Percentiles rank a stretch among this genome's conserved stretches.
These are phyloP conservation scores for Botrytis fragariae DNA, from an alignment of 2,329 filamentous ascomycete species.

Conservation along the genomic window DNA sequence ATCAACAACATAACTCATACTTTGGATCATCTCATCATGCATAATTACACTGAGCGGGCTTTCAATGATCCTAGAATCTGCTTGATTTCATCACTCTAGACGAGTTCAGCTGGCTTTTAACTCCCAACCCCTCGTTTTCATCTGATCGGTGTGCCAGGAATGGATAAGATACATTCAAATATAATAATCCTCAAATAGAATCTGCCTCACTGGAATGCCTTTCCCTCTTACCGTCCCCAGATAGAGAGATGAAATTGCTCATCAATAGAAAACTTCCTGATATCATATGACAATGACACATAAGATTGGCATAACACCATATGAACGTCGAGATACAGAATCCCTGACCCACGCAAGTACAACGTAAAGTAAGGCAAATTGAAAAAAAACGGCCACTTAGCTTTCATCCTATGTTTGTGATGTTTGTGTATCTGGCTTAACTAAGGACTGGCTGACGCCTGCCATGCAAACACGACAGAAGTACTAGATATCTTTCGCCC, in stretches of 20 bases:
- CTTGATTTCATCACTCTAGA: constrained; percentile 2
- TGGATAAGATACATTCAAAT: constrained; percentile 1
- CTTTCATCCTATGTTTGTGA: constrained; percentile 5
- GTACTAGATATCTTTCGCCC: constrained; percentile 8
- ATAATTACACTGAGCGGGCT: constrained; percentile 1
- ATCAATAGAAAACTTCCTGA: not conserved
- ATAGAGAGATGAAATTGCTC: constrained; percentile 4
- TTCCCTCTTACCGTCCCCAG: not conserved
- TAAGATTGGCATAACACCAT: constrained; percentile 12
- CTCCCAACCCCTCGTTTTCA: constrained; percentile 7
- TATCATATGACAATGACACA: constrained; percentile 18
- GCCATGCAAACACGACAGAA: constrained; percentile 16
- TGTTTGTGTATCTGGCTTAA: constrained; percentile 10
- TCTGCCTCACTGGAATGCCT: constrained; percentile 17
- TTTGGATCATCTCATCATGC: constrained; percentile 12
- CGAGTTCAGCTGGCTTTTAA: constrained; percentile 11
- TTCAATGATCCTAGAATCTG: constrained; percentile 9
- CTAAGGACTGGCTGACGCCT: constrained; percentile 12
- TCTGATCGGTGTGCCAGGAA: constrained; percentile 15
- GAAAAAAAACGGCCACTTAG: constrained; percentile 13
- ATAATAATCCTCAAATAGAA: not conserved
- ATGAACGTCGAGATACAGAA: not conserved
- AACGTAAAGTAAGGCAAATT: constrained; percentile 16
- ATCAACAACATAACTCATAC: not conserved
- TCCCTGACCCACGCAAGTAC: constrained; percentile 16